Evolutionary conservation across 805 yeast species (phyloP), one percentile per base, ranked within the genome.

Genomic region (Candida vaughaniae): DNA sequence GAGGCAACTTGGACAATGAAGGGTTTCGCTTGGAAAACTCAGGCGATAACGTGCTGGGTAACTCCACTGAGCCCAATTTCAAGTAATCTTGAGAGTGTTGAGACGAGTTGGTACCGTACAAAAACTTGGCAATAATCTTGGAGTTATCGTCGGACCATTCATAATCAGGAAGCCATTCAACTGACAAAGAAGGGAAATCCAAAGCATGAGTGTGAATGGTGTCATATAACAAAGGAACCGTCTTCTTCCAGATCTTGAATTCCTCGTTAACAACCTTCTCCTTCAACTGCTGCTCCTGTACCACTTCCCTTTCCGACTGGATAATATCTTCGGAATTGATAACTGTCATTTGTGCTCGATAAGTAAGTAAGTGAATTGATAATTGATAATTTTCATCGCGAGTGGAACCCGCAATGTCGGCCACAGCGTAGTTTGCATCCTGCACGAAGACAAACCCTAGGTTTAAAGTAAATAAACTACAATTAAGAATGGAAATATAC

Each of bases 161-260:
- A 46, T 59, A 65, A 18, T 52, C 74, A 1, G 85, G 83, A 23
- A 84, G 63, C 79, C 88, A 85, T 46, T 81, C 77, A 12, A 84
- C 73, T 0, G 89, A 69, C 42, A 85, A 60, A 11, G 87, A 77
- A 1, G 95, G 95, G 76, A 80, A 80, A 35, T 78, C 73, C 17
- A 80, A 63, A 6, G 83, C 78, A 32, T 74, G 75, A 3, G 93
- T 82, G 44, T 84, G 80, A 31, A 87, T 66, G 43, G 82, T 74
- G 48, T 82, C 85, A 58, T 87, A 87, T 42, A 87, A 65, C 46
- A 85, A 66, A 3, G 95, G 95, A 10, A 85, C 82, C 2, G 91
- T 76, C 52, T 86, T 85, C 56, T 86, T 87, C 96, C 96, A 87
- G 40, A 81, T 64, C 47, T 71, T 71, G 67, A 74, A 84, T 61